These are phyloP conservation scores for Roridomyces roridus DNA, from an alignment of 768 basidiomycete species.

Conservation along the genomic window DNA sequence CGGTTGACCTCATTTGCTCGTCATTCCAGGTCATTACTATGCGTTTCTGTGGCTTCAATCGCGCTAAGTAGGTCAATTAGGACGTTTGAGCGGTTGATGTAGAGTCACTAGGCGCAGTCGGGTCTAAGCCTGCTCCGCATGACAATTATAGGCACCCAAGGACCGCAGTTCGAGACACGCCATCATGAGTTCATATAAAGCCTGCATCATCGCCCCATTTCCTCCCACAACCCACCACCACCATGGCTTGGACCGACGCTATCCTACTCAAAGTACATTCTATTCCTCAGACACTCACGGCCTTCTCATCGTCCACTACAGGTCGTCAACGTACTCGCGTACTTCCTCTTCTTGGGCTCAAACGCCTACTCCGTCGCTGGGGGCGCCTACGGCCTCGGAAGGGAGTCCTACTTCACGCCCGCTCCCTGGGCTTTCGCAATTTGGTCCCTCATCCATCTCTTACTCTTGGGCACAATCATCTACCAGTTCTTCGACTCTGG, in stretches of 20 bases:
- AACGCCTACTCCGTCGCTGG: conserved; percentile 87
- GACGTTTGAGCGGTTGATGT: too few species aligned
- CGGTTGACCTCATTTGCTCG: too few species aligned
- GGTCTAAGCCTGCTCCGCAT: too few species aligned
- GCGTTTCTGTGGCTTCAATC: too few species aligned
- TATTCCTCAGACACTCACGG: background rate
- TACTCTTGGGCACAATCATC: conserved; percentile 89
- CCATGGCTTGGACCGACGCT: conserved; percentile 80
- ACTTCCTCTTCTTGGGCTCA: conserved; percentile 86
- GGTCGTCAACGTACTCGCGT: conserved; percentile 84
- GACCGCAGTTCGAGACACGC: background rate
- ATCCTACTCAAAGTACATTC: conserved; percentile 75
- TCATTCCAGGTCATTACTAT: too few species aligned
- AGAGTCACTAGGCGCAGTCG: too few species aligned
- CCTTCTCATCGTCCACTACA: conserved; percentile 26
- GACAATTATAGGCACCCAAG: background rate
- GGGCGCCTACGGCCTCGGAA: conserved; percentile 62
- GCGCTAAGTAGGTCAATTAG: too few species aligned
- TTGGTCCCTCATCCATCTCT: conserved; percentile 90
- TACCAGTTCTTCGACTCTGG: conserved; percentile 86
- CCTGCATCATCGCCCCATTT: conserved; percentile 12
- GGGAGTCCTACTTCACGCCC: conserved; percentile 94
- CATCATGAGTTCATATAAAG: background rate
- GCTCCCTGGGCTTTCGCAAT: conserved; percentile 92
- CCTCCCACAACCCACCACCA: conserved; percentile 27